These are phyloP conservation scores for Ogataea ganodermae DNA, from an alignment of 805 yeast species.

Conservation along the genomic window DNA sequence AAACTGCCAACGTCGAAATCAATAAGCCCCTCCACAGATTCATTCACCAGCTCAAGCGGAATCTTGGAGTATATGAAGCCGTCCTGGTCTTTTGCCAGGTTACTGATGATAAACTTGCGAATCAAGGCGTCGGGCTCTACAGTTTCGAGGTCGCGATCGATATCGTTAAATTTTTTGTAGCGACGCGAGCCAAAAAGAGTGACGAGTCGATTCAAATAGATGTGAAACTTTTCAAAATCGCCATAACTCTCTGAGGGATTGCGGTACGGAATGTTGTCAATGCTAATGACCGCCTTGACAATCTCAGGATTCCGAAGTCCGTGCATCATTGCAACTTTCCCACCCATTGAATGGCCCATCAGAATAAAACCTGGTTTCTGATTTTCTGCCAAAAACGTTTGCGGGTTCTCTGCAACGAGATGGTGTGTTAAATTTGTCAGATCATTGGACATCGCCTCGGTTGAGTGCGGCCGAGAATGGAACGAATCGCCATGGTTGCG, in stretches of 20 bases:
- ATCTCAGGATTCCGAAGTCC: slow-evolving; percentile 66
- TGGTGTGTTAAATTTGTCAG: slow-evolving; percentile 55
- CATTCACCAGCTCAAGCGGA: slow-evolving; percentile 67
- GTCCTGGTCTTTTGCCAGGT: slow-evolving; percentile 47
- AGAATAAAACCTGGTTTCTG: slow-evolving; percentile 35
- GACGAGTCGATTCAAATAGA: slow-evolving; percentile 23
- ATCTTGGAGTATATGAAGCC: slow-evolving; percentile 39
- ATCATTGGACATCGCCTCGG: slow-evolving; percentile 78
- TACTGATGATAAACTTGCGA: slow-evolving; percentile 74
- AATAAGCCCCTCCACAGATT: slow-evolving; percentile 62
- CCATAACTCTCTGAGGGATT: slow-evolving; percentile 44
- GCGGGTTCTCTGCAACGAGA: slow-evolving; percentile 15
- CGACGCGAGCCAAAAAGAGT: slow-evolving; percentile 7
- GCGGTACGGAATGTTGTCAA: slow-evolving; percentile 76
- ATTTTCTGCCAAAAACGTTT: slow-evolving; percentile 43
- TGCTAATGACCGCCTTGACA: slow-evolving; percentile 60
- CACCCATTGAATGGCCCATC: slow-evolving; percentile 88
- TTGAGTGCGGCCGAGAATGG: slow-evolving; percentile 66
- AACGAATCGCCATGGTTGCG: slow-evolving; percentile 93
- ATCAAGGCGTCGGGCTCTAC: slow-evolving; percentile 62
- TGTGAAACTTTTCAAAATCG: slow-evolving; percentile 35
- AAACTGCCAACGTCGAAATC: slow-evolving; percentile 46
- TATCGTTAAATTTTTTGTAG: slow-evolving; percentile 41
- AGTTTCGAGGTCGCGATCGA: slow-evolving; percentile 56
- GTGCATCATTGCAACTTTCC: slow-evolving; percentile 86